Evolutionary conservation across 495 filamentous ascomycete genomes (phyloP).

Genomic region (Amniculicola lignicola): DNA sequence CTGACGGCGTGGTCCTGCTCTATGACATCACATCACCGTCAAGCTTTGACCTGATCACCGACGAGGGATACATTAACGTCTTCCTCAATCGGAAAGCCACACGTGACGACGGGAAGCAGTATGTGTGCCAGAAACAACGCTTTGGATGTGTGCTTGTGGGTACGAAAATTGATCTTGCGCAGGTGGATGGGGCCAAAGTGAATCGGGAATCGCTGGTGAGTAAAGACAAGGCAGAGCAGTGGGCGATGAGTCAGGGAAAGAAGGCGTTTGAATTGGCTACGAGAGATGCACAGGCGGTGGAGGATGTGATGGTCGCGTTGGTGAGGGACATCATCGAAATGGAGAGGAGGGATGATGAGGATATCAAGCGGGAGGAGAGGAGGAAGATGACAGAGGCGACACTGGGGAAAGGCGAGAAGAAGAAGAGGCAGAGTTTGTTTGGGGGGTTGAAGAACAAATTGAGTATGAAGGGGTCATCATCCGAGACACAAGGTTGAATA

Average conservation of each 20-base stretch:
- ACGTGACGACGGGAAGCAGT: not conserved
- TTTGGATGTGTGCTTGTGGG: conserved; percentile 27
- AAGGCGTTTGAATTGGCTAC: conserved; percentile 5
- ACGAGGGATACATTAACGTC: not conserved
- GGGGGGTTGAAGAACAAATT: too few relatives aligned
- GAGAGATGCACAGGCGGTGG: not conserved
- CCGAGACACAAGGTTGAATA: too few relatives aligned
- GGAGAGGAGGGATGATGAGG: conserved; percentile 5
- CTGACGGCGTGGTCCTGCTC: conserved; percentile 11
- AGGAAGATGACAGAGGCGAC: too few relatives aligned
- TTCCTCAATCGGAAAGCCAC: not conserved
- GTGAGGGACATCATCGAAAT: not conserved
- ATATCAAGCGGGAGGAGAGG: not conserved
- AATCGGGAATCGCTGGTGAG: conserved; percentile 11
- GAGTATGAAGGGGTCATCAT: too few relatives aligned
- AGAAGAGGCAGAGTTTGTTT: too few relatives aligned
- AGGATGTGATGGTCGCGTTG: conserved; percentile 7
- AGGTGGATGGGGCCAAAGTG: not conserved
- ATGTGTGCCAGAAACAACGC: not conserved
- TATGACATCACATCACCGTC: conserved; percentile 11
- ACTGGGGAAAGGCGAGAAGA: too few relatives aligned
- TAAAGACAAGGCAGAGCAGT: conserved; percentile 2
- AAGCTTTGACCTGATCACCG: conserved; percentile 11
- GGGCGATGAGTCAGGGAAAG: conserved; percentile 7
- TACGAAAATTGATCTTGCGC: conserved; percentile 4